Evolutionary conservation across 345 rosid genomes (phyloP).

Genomic region (Viola odorata): DNA sequence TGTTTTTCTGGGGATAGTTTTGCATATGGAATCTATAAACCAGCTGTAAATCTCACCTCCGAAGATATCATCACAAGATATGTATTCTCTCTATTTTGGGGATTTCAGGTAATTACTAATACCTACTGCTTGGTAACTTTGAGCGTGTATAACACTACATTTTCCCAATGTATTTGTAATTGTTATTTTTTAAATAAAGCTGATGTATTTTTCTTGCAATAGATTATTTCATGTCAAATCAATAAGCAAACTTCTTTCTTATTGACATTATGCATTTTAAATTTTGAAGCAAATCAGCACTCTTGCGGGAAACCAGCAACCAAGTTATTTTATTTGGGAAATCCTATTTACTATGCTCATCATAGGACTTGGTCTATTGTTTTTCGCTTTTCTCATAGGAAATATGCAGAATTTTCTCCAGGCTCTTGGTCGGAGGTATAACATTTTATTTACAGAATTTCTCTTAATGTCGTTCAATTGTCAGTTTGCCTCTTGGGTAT

Average conservation of each 20-base stretch:
- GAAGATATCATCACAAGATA: constrained; percentile 44
- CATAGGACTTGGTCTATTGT: constrained; percentile 78
- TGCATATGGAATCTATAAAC: constrained; percentile 51
- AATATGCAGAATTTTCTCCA: constrained; percentile 96
- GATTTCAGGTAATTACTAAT: constrained; percentile 62
- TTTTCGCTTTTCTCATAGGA: constrained; percentile 88
- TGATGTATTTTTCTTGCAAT: no score
- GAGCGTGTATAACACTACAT: no score
- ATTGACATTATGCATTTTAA: constrained; percentile 1
- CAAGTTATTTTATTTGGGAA: constrained; percentile 78
- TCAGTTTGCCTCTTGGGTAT: neutral
- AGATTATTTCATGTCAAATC: no score
- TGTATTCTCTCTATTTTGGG: constrained; percentile 80
- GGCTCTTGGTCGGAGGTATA: constrained; percentile 72
- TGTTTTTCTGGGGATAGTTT: constrained; percentile 45
- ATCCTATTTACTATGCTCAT: constrained; percentile 84
- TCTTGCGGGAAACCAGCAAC: constrained; percentile 78
- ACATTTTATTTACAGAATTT: neutral
- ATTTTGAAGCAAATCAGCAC: constrained; percentile 87
- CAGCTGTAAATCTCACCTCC: constrained; percentile 54
- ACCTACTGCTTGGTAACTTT: no score
- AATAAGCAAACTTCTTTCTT: no score
- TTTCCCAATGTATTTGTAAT: no score
- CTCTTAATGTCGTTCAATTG: neutral
- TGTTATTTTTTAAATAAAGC: no score